A percentile compares a stretch with the other conserved stretches of the same genome.
Evolutionary conservation across 2,329 filamentous ascomycete genomes (phyloP).

Genomic region (Ceratocystis huliohia): DNA sequence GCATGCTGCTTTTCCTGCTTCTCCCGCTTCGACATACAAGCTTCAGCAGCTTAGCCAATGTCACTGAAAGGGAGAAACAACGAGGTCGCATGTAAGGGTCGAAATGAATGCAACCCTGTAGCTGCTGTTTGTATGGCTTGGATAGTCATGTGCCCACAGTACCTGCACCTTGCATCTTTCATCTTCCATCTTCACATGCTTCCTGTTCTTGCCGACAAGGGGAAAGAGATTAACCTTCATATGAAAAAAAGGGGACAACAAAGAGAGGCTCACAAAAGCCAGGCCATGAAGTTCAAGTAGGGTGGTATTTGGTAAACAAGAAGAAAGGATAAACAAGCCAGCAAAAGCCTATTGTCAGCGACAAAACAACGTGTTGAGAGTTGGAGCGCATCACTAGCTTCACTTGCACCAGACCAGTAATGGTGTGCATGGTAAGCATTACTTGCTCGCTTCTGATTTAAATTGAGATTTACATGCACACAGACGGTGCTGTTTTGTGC

Average conservation of each 20-base stretch:
- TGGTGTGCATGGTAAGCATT: too few relatives aligned
- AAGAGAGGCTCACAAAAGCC: not conserved
- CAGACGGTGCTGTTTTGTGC: not conserved
- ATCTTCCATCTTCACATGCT: not conserved
- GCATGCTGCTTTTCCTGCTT: too few relatives aligned
- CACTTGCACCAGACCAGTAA: not conserved
- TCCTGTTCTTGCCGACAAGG: not conserved
- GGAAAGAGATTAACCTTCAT: not conserved
- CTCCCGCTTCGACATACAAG: too few relatives aligned
- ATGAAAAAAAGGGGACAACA: not conserved
- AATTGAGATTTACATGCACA: constrained; percentile 3
- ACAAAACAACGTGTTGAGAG: too few relatives aligned
- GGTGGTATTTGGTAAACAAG: not conserved
- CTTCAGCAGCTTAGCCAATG: too few relatives aligned
- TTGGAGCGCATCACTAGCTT: not conserved
- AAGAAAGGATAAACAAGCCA: not conserved
- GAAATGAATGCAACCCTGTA: too few relatives aligned
- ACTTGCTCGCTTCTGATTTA: not conserved
- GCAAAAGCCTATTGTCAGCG: not conserved
- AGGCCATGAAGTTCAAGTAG: not conserved
- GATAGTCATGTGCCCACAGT: not conserved
- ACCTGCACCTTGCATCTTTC: not conserved
- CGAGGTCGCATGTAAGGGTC: too few relatives aligned
- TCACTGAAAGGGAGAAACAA: too few relatives aligned
- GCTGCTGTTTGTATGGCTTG: too few relatives aligned